Base-by-base conservation (phyloP, 2,329 filamentous ascomycete species). In the Ceratocystis smalleyi region DNA sequence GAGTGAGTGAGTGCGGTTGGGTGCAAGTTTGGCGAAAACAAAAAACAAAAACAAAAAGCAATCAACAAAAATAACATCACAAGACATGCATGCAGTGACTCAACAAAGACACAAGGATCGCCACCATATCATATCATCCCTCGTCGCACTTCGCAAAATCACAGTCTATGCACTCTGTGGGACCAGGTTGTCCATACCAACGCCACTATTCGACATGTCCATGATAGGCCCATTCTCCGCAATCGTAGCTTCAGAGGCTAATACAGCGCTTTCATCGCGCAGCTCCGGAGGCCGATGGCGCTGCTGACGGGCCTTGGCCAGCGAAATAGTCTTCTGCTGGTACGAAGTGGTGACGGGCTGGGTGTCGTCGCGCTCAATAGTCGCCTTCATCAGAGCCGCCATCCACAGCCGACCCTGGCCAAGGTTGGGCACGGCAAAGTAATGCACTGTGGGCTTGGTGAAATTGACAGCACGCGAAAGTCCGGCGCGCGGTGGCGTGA, bases 321-420 rank as follows among this genome's bases (percentile, higher is more conserved):
- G 82, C 30, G 88, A 94, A 64, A 99, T 96, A 0, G 94, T 99
- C 78, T 95, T 94, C 72, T 96, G 91, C 72, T 96, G 92, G 75
- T 97, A 97, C 2, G 91, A 96, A 2, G 89, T 94, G 22, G 89
- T 91, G 67, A 96, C 86, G 8, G 87, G 83, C 67, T 87, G 82
- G 3, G 82, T 82, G 70, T 87, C 84, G 69, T 99, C 94, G 67
- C 92, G 87, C 72, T 97, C 92, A 70, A 99, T 99, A 1, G 94
- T 99, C 10, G 94, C 94, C 76, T 99, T 99, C 89, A 99, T 95
- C 62, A 99, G 77, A 5, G 94, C 94, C 3, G 91, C 94, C 94
- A 99, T 99, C 94, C 94, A 99, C 49, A 95, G 77, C 12, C 94
- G 85, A 17, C 94, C 94, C 71, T 94, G 84, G 70, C 89, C 85